These are phyloP conservation scores for Oenanthe sinensis DNA, from an alignment of 129 eudicot genomes.

Conservation along the genomic window DNA sequence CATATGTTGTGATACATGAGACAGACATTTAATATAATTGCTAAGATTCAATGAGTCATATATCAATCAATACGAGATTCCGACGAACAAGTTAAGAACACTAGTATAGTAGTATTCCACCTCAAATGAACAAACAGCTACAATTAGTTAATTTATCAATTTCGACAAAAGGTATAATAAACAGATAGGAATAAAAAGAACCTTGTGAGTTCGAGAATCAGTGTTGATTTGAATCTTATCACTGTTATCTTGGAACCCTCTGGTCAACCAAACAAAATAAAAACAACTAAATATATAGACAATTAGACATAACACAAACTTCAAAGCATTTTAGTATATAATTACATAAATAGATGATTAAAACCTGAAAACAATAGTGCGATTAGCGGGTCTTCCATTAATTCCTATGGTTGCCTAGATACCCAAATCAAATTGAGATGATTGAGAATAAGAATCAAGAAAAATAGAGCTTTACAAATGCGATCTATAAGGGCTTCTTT, in stretches of 20 bases:
- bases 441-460: neutral
- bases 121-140: neutral
- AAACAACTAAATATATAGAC: neutral
- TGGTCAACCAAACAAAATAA: constrained; percentile 19
- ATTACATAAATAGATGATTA: neutral
- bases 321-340: neutral
- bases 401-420: constrained; percentile 67
- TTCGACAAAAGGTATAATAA: neutral
- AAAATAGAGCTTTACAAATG: neutral
- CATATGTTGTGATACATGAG: neutral
- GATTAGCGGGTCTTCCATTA: constrained; percentile 79
- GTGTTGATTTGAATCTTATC: constrained; percentile 82
- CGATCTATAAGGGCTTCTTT: neutral
- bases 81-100: neutral
- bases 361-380: constrained; percentile 92
- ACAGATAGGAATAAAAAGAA: constrained; percentile 1
- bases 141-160: neutral
- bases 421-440: neutral
- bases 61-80: neutral
- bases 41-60: neutral
- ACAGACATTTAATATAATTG: neutral
- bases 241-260: constrained; percentile 69
- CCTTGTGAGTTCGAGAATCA: constrained; percentile 75
- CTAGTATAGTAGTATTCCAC: neutral
- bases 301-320: too few relatives aligned